Base-by-base conservation (phyloP, 352 stramenopile genomes). In the Phytophthora sp. region DNA sequence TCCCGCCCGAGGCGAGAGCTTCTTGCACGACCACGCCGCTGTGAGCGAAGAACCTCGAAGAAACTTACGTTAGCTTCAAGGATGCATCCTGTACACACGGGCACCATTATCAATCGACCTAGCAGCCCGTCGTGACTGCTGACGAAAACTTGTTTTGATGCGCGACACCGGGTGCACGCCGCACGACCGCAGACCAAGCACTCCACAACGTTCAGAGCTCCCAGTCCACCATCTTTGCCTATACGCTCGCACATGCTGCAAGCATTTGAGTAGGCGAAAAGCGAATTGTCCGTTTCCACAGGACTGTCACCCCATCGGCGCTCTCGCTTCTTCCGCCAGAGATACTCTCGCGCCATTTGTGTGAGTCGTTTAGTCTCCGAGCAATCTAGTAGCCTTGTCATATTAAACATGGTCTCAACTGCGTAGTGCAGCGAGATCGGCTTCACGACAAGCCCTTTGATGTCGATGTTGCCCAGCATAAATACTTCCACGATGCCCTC, bases 301-400 rank as follows among this genome's bases (percentile, higher is more conserved):
- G 46, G 63, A 38, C 53, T 62, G 38, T 4, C 10, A 4, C n/a
- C 45, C 41, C 23, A 49, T 1, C 23, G 62, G 6, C 32, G 39
- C 23, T 50, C 55, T 21, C 49, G 32, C 15, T 63, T 53, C 48
- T 54, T 67, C 6, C 42, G 62, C 30, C 24, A 49, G 10, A 79
- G 65, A 15, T 55, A 48, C 26, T 65, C 42, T 8, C 68, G 61
- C 13, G 79, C 52, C 76, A 82, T 85, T 35, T 69, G 65, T 1
- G 76, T 85, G 15, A 85, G 45, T 7, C 73, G 51, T 60, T 82
- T 85, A 39, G 73, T 73, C 45, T 85, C 76, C 1, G 76, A 76
- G 18, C 74, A 69, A 10, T 79, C 67, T 18, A 81, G 53, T 17
- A 72, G 17, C 9, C 60, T 64, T n/a, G 66, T 64, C 38, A 82